Base-by-base conservation (phyloP, 2,329 filamentous ascomycete species). In the Xylariaceae sp. region DNA sequence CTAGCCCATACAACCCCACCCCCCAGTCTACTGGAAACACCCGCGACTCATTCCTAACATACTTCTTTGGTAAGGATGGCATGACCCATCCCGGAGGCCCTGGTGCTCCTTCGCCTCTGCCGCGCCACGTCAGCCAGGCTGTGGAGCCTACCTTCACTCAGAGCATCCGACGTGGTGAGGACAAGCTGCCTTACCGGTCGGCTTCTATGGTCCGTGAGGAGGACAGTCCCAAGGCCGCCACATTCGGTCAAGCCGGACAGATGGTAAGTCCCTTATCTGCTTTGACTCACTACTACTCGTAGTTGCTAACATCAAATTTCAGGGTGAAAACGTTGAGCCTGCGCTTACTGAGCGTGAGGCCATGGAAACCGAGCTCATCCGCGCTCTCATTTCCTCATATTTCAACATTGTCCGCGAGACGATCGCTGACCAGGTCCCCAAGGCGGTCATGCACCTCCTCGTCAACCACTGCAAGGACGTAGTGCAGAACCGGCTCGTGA, bases 401-500 rank as follows among this genome's bases (percentile, higher is more conserved):
- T 99, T 99, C 81, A 96, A 96, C 74, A 99, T 99, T 70, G 94
- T 99, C 51, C 90, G 94, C 64, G 94, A 99, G 76, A 93, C 91
- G n/a, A 96, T 97, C 69, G 93, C 93, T 50, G 94, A 99, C 73
- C 93, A 97, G 77, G 94, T 99, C 9, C 94, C 94, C 66, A 99
- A 99, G 78, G 94, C 94, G 4, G 89, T 99, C 68, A 99, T 99
- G 94, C 94, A 99, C 74, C 84, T 99, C 51, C 84, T 99, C 39
- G 94, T 99, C 72, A 99, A 99, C 76, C 90, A 97, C 79, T 96
- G 90, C 77, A 97, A 97, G 75, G 94, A 99, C 67, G 93, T 93
- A 10, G 92, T 99, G 37, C 94, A 99, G 76, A 99, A 99, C 76
- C 85, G 94, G 51, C 85, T 99, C 5, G 94, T 99, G 59, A 96